Evolutionary conservation across 2,329 filamentous ascomycete genomes (phyloP), one percentile per base, ranked within the genome.

Genomic region (Periconia macrospinosa): DNA sequence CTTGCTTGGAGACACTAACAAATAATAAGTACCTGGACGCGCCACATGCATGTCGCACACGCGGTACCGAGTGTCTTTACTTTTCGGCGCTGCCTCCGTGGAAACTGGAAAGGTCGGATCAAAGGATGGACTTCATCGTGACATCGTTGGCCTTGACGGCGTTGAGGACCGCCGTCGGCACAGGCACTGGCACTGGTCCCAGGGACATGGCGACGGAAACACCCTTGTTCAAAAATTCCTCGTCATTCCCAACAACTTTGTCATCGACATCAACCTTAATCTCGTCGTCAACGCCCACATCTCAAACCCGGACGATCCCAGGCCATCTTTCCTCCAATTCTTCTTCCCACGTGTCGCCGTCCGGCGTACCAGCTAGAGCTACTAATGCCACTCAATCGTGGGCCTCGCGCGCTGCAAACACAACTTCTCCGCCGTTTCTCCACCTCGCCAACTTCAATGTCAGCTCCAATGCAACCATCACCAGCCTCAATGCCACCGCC

Each of bases 61-160:
- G 37, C 37, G 17, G 37, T 41, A 41, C 17, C 17, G 5, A 15
- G 37, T 41, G 37, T 15, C 14, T 11, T 10, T 15, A 41, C 14
- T 15, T 15, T 6, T 15, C 6, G 14, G 6, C 10, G 10, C 14
- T 41, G 14, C 17, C 14, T 15, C 17, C 10, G 14, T 3, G 10
- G 37, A 41, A 41, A 41, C 17, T 41, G 3, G 17, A n/a, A n/a
- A 18, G 17, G 14, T 41, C 3, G 37, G 3, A 41, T 11, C 14
- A 41, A 41, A 18, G n/a, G 19, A 47, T 47, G 45, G 45, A 47
- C 20, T 47, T 47, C 45, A 17, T 47, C 40, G 30, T n/a, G 45
- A 20, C n/a, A 47, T 17, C 45, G 20, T 47, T 47, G 30, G 45
- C 45, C 27, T 47, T 47, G 45, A 47, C 45, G 19, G 19, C 45